Evolutionary conservation across 345 rosid genomes (phyloP), one percentile per base, ranked within the genome.

Genomic region (Hypericum androsaemum): DNA sequence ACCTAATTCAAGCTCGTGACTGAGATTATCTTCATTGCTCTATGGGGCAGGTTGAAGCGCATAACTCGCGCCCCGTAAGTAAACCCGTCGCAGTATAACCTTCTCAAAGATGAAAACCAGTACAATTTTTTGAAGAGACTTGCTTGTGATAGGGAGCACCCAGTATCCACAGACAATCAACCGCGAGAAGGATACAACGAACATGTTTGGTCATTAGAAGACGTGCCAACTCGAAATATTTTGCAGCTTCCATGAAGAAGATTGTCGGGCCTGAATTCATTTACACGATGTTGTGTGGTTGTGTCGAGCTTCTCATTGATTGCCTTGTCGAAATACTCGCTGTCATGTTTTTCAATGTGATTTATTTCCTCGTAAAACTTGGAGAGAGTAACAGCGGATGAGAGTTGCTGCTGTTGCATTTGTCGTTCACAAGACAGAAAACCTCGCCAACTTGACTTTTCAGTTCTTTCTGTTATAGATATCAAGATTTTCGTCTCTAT

Each of bases 31-130:
- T 22, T 22, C 32, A 22, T 71, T 57, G 47, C 42, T 28, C 41
- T 60, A 39, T 57, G 56, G 45, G 53, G 58, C 80, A 84, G 94
- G 88, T 84, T 55, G 51, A 65, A 36, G 73, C 62, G 49, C 74
- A 67, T 50, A 68, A 39, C 60, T 57, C 80, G 37, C 70, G 67
- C 64, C 70, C 75, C 56, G 76, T 65, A 72, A 74, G 78, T 64
- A 83, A 80, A 73, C 81, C 79, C 32, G 81, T 81, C 49, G 80
- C 85, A 42, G 88, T 58, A 57, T 84, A 71, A 69, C 58, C 61
- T 57, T 61, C 41, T 60, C 60, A 43, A 55, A 47, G 9, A 39
- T 45, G 8, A 10, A 45, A 58, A 38, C 32, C 32, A 41, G 44
- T 46, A 62, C n/a, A 68, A 58, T 59, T 0, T 66, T 71, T 77